Evolutionary conservation across 176 grass and related monocot species (phyloP).

Genomic region (Phoenix dactylifera): DNA sequence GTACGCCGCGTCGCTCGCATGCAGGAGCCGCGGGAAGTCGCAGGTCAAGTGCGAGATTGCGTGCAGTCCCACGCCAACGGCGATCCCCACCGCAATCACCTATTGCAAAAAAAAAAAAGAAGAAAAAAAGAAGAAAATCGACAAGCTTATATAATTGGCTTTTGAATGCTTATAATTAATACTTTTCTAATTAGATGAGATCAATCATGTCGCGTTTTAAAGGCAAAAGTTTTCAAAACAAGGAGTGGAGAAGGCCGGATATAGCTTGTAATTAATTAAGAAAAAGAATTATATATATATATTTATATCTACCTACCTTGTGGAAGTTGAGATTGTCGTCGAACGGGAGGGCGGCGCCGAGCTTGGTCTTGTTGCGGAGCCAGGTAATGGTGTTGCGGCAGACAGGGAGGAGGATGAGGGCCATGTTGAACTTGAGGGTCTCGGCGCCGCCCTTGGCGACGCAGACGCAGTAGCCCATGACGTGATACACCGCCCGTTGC

Average conservation of each 20-base stretch:
- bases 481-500: constrained; percentile 45
- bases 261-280: too few species aligned
- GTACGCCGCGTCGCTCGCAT: constrained; percentile 43
- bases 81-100: constrained; percentile 66
- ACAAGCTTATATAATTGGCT: too few species aligned
- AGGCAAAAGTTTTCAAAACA: too few species aligned
- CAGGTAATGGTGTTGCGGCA: constrained; percentile 99
- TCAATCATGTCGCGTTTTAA: too few species aligned
- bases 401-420: constrained; percentile 79
- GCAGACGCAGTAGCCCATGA: constrained; percentile 99
- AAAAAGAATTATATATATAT: too few species aligned
- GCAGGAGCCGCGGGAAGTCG: constrained; percentile 90
- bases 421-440: constrained; percentile 99
- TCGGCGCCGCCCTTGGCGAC: constrained; percentile 91
- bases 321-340: constrained; percentile 99
- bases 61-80: constrained; percentile 54
- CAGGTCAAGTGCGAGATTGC: constrained; percentile 67
- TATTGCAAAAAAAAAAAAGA: not conserved
- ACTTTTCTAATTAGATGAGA: too few species aligned
- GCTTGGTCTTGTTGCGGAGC: constrained; percentile 52
- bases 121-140: too few species aligned
- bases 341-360: constrained; percentile 41
- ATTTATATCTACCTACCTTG: constrained; percentile 33
- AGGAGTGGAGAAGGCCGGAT: too few species aligned
- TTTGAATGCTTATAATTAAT: too few species aligned